These are phyloP conservation scores for Paracorniculantispora psalliotae DNA, from an alignment of 2,329 filamentous ascomycete genomes.

Conservation along the genomic window DNA sequence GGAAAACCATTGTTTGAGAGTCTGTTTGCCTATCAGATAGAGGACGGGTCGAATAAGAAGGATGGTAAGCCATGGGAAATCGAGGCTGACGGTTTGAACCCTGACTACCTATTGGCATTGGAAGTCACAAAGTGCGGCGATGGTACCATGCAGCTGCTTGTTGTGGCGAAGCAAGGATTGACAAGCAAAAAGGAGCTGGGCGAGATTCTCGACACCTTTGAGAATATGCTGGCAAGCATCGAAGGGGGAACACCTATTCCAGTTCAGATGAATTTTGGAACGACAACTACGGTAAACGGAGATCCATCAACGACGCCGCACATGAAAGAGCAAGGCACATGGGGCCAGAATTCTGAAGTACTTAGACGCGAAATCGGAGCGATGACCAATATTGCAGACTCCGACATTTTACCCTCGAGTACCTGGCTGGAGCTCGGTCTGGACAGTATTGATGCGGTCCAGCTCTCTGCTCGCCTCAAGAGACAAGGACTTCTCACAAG, in stretches of 20 bases:
- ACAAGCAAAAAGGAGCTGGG: slow-evolving; percentile 28
- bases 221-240: slow-evolving; percentile 16
- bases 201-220: slow-evolving; percentile 37
- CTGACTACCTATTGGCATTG: slow-evolving; percentile 73
- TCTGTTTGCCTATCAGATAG: slow-evolving; percentile 74
- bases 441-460: slow-evolving; percentile 90
- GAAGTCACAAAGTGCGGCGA: slow-evolving; percentile 57
- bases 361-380: slow-evolving; percentile 60
- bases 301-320: not conserved
- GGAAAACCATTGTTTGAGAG: slow-evolving; percentile 67
- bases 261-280: not conserved
- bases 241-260: not conserved
- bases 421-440: slow-evolving; percentile 78
- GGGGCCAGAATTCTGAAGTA: slow-evolving; percentile 47
- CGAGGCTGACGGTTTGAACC: slow-evolving; percentile 40
- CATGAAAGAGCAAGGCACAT: slow-evolving; percentile 45
- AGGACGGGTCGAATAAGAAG: slow-evolving; percentile 26
- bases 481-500: slow-evolving; percentile 54
- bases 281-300: slow-evolving; percentile 11
- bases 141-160: slow-evolving; percentile 46
- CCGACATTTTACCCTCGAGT: slow-evolving; percentile 50
- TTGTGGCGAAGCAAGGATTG: slow-evolving; percentile 51
- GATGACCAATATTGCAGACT: slow-evolving; percentile 50
- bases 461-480: slow-evolving; percentile 68
- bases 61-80: slow-evolving; percentile 48